These are phyloP conservation scores for Colletotrichum plurivorum DNA, from an alignment of 2,329 filamentous ascomycete species.

Conservation along the genomic window DNA sequence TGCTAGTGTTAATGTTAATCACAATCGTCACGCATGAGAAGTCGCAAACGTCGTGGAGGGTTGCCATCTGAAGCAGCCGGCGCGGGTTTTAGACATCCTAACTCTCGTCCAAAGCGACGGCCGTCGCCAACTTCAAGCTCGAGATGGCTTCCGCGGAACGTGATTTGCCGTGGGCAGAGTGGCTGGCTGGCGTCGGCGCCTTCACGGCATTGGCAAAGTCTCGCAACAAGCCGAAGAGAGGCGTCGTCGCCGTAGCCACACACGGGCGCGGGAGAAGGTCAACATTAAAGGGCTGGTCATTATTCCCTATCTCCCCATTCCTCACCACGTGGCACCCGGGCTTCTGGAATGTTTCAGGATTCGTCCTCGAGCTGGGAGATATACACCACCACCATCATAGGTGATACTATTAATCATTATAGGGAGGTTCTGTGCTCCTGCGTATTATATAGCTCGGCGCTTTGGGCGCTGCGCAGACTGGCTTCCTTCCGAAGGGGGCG, in stretches of 20 bases:
- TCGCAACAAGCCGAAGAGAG: not conserved
- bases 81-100: not conserved
- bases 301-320: not conserved
- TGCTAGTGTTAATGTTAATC: constrained; percentile 29
- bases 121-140: not conserved
- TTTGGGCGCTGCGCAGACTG: constrained; percentile 31
- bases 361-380: not conserved
- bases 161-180: not conserved
- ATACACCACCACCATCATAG: no score
- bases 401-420: no score
- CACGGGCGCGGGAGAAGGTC: not conserved
- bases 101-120: constrained; percentile 1
- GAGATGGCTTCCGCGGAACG: not conserved
- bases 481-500: not conserved
- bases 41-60: not conserved
- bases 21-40: not conserved
- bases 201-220: constrained; percentile 20
- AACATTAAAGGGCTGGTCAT: constrained; percentile 6
- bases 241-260: not conserved
- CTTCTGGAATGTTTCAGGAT: constrained; percentile 38
- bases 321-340: constrained; percentile 27
- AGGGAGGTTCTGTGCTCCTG: not conserved
- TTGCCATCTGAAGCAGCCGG: constrained; percentile 13
- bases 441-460: constrained; percentile 21
- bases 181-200: not conserved